These are phyloP conservation scores for Craterostigma plantagineum DNA, from an alignment of 257 asterid species.

Conservation along the genomic window DNA sequence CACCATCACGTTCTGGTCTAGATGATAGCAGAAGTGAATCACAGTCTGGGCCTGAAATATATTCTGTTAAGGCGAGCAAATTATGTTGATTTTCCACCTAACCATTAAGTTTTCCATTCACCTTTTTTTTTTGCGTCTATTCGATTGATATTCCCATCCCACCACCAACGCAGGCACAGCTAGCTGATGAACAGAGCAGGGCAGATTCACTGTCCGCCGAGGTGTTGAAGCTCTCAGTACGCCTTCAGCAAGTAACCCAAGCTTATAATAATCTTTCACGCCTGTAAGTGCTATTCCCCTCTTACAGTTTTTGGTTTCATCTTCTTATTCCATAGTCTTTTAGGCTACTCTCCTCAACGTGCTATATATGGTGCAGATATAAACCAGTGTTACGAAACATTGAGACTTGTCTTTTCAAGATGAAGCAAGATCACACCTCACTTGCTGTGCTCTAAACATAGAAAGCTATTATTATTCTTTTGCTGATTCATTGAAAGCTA, in stretches of 20 bases:
- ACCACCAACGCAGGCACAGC: no score
- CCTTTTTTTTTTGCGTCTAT: constrained; percentile 2
- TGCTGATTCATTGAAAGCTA: no score
- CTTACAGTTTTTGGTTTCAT: background rate
- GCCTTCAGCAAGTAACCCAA: constrained; percentile 68
- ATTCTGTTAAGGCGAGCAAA: constrained; percentile 47
- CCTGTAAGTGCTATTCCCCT: constrained; percentile 33
- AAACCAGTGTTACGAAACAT: constrained; percentile 65
- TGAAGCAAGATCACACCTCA: constrained; percentile 37
- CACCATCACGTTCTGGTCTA: constrained; percentile 15
- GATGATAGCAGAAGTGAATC: constrained; percentile 19
- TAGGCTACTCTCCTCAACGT: background rate
- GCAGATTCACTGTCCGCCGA: constrained; percentile 71
- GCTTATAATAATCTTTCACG: constrained; percentile 57
- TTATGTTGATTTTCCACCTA: no score
- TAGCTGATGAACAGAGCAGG: constrained; percentile 71
- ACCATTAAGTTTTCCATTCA: no score
- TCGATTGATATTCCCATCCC: constrained; percentile 8
- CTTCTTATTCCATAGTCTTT: background rate
- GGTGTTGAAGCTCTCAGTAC: constrained; percentile 62
- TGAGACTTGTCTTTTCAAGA: constrained; percentile 57
- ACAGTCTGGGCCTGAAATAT: constrained; percentile 24
- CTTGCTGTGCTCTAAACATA: no score
- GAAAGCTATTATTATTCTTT: no score
- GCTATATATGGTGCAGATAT: constrained; percentile 40